phyloP scores from a whole-genome alignment of 768 basidiomycete species.

The Guyanaporus albipodus region DNA sequence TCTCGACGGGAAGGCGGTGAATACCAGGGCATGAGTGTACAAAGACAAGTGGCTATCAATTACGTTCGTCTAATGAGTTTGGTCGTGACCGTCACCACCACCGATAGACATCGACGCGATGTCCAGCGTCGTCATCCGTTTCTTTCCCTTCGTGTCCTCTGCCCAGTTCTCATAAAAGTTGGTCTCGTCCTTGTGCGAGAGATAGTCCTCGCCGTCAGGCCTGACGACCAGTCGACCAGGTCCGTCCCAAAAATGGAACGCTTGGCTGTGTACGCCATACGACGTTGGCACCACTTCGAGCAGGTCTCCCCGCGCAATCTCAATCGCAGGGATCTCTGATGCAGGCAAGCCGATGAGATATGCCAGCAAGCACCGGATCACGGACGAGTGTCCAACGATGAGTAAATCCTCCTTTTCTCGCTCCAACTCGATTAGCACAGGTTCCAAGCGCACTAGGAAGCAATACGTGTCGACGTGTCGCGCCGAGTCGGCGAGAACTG shows the following conservation, averaged over 20 bases:
- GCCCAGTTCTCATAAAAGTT: slow-evolving; percentile 92
- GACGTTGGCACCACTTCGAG: slow-evolving; percentile 88
- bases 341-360: slow-evolving; percentile 93
- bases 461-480: background rate
- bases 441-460: slow-evolving; percentile 84
- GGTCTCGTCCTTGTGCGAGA: slow-evolving; percentile 51
- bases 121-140: slow-evolving; percentile 34
- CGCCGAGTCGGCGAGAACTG: background rate
- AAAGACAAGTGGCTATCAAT: background rate
- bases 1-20: slow-evolving; percentile 73
- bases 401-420: slow-evolving; percentile 91
- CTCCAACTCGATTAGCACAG: slow-evolving; percentile 89
- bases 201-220: slow-evolving; percentile 32
- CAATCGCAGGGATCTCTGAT: slow-evolving; percentile 95
- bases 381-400: slow-evolving; percentile 95
- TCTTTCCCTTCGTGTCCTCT: slow-evolving; percentile 65
- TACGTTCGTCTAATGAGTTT: slow-evolving; percentile 1
- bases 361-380: slow-evolving; percentile 92
- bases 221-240: slow-evolving; percentile 56
- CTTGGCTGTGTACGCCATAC: slow-evolving; percentile 86
- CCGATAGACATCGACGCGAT: slow-evolving; percentile 23
- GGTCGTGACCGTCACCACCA: slow-evolving; percentile 8
- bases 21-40: slow-evolving; percentile 50
- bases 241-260: slow-evolving; percentile 91
- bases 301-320: slow-evolving; percentile 95